Conservation (phyloP, 352 stramenopile genomes). For the Bremia lactucae region DNA sequence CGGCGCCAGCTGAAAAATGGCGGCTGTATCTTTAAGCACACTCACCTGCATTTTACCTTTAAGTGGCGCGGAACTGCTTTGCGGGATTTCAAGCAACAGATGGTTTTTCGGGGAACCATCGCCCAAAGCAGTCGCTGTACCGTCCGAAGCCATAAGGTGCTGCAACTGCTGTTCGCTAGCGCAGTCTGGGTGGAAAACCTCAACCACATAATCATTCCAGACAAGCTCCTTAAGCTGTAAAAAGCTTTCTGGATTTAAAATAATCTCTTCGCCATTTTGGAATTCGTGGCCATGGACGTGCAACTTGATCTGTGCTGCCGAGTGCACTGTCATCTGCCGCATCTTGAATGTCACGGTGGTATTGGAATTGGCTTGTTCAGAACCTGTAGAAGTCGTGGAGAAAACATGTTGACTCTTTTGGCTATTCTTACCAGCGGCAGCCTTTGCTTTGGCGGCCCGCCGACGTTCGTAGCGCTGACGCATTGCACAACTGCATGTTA, state of each 20-base stretch:
- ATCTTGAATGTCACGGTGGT: conserved; percentile 19
- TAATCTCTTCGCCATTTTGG: conserved; percentile 66
- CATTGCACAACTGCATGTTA: too few relatives aligned
- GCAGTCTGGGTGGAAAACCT: conserved; percentile 57
- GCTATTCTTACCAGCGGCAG: conserved; percentile 7
- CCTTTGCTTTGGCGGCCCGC: conserved; percentile 31
- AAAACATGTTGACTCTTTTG: conserved; percentile 4
- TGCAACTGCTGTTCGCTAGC: conserved; percentile 5
- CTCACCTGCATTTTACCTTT: conserved; percentile 75
- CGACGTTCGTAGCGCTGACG: conserved; percentile 40
- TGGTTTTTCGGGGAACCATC: conserved; percentile 42
- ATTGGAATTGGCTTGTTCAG: neutral
- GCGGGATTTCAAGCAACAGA: conserved; percentile 67
- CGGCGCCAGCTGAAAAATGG: conserved; percentile 54
- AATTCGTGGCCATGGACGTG: conserved; percentile 79
- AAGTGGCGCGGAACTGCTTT: conserved; percentile 48
- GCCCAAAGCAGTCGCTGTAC: conserved; percentile 12
- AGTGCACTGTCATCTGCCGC: conserved; percentile 32
- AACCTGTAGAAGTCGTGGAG: neutral
- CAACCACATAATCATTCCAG: conserved; percentile 67
- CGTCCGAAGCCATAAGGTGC: conserved; percentile 15
- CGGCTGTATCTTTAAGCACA: conserved; percentile 72
- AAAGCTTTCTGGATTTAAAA: conserved; percentile 75
- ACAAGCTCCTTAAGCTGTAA: conserved; percentile 58
- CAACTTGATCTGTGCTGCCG: conserved; percentile 60